Base-by-base conservation (phyloP, 768 basidiomycete species). In the Cubamyces lactineus region DNA sequence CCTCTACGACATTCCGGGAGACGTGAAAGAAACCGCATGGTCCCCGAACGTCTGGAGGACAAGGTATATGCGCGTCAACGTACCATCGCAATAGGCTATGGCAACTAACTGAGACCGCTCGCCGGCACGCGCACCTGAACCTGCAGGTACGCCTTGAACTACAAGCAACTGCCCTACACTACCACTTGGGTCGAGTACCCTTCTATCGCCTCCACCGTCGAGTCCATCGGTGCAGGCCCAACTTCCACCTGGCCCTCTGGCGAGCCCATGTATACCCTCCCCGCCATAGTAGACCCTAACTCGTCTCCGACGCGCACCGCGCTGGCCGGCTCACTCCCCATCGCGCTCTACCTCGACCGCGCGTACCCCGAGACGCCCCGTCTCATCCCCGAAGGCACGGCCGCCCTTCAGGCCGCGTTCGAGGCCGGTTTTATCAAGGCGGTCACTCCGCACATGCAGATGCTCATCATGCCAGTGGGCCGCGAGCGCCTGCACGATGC, bases 111-210 rank as follows among this genome's bases (percentile, higher is more conserved):
- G 28, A 15, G 12, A 21, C 8, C 28, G 7, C 28, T 28, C 28
- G 28, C 28, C 28, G 28, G 7, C 28, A 7, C 28, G 28, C 50
- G 8, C 38, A 3, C 50, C 3, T 1, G 3, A 4, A 30, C 9
- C 12, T 34, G 12, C 46, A 70, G 68, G 17, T 66, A 59, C 53
- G 75, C 75, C 7, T 66, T 79, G 46, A 79, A 79, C 61, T 73
- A 74, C 68, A 81, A 82, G 61, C 68, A 69, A n/a, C 43, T 79
- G 13, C 67, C 77, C 1, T 80, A 80, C 71, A 77, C 72, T 61
- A 84, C 83, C 4, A 75, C 78, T 47, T 82, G 80, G 79, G 67
- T 85, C 60, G 83, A 85, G 58, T 81, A 76, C 62, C 80, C 80
- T 1, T 80, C 85, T 54, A 80, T 87, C 53, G 77, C 71, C 53